Conservation (phyloP, 257 asterid genomes). For the Leonotis leonurus region DNA sequence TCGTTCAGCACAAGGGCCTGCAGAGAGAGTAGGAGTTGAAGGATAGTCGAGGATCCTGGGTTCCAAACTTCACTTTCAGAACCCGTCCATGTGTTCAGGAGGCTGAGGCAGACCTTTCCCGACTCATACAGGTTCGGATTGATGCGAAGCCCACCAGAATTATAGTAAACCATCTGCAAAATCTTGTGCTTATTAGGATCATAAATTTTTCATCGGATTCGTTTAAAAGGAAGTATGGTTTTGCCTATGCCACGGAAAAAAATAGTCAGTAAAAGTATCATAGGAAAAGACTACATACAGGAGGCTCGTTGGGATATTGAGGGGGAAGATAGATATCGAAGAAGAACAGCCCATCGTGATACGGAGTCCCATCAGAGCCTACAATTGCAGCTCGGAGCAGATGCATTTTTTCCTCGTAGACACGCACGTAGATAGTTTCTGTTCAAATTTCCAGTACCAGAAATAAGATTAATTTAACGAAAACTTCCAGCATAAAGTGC, state of each 20-base stretch:
- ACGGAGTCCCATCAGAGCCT: slow-evolving; percentile 91
- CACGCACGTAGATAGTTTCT: slow-evolving; percentile 74
- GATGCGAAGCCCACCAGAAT: slow-evolving; percentile 87
- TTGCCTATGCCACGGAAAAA: background rate
- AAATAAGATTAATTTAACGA: background rate
- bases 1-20: slow-evolving; percentile 94
- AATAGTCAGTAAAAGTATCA: background rate
- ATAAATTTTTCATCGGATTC: background rate
- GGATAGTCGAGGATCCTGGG: slow-evolving; percentile 64
- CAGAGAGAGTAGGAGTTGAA: slow-evolving; percentile 85
- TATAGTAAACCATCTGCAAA: slow-evolving; percentile 78
- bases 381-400: slow-evolving; percentile 75
- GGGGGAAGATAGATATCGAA: slow-evolving; percentile 81
- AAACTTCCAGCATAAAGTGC: background rate
- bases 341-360: slow-evolving; percentile 82
- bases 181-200: slow-evolving; percentile 1
- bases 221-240: background rate
- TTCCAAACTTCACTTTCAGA: slow-evolving; percentile 83
- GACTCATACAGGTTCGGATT: slow-evolving; percentile 92
- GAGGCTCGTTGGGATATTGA: slow-evolving; percentile 83
- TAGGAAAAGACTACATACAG: slow-evolving; percentile 43
- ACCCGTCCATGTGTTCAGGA: slow-evolving; percentile 87
- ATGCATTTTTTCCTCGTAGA: slow-evolving; percentile 72
- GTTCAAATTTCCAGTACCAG: slow-evolving; percentile 20
- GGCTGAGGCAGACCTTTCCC: slow-evolving; percentile 83